A percentile compares a stretch with the other conserved stretches of the same genome.
Evolutionary conservation across 768 basidiomycete species (phyloP).

Genomic region (Suillus spraguei): DNA sequence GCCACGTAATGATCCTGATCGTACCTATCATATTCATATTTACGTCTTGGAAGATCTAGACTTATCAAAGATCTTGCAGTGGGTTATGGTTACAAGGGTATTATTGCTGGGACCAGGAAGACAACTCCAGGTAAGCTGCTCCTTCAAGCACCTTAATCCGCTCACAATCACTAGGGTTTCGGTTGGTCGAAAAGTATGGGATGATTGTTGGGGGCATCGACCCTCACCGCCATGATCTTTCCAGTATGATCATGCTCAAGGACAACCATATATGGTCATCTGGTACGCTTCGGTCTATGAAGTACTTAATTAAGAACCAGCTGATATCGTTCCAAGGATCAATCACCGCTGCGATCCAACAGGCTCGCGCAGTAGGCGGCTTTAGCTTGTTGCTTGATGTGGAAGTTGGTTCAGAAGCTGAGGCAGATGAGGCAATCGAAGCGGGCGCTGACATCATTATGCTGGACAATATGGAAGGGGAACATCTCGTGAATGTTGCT

Average conservation of each 20-base stretch:
- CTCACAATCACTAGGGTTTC: constrained; percentile 64
- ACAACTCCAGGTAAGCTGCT: constrained; percentile 77
- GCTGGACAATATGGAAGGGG: constrained; percentile 92
- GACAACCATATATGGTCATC: constrained; percentile 99
- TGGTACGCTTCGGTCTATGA: constrained; percentile 46
- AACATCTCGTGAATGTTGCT: constrained; percentile 67
- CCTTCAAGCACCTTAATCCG: neutral
- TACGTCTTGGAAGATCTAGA: constrained; percentile 63
- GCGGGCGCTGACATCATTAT: constrained; percentile 95
- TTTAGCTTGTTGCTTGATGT: constrained; percentile 93
- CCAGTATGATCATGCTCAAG: constrained; percentile 99
- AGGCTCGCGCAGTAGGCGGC: constrained; percentile 88
- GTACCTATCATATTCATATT: constrained; percentile 1
- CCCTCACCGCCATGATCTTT: constrained; percentile 93
- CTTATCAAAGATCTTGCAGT: constrained; percentile 77
- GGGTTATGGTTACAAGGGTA: constrained; percentile 79
- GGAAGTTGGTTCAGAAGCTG: constrained; percentile 85
- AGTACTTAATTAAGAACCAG: neutral
- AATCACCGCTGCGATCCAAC: constrained; percentile 83
- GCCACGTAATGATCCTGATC: constrained; percentile 23
- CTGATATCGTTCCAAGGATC: constrained; percentile 57
- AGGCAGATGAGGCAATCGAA: constrained; percentile 96
- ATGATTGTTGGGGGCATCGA: constrained; percentile 99
- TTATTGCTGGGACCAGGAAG: constrained; percentile 94
- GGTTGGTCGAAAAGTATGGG: constrained; percentile 97